A percentile compares a stretch with the other conserved stretches of the same genome.
Evolutionary conservation across 1,284 basidiomycete species (phyloP).

Genomic region (Trametes hirsuta): DNA sequence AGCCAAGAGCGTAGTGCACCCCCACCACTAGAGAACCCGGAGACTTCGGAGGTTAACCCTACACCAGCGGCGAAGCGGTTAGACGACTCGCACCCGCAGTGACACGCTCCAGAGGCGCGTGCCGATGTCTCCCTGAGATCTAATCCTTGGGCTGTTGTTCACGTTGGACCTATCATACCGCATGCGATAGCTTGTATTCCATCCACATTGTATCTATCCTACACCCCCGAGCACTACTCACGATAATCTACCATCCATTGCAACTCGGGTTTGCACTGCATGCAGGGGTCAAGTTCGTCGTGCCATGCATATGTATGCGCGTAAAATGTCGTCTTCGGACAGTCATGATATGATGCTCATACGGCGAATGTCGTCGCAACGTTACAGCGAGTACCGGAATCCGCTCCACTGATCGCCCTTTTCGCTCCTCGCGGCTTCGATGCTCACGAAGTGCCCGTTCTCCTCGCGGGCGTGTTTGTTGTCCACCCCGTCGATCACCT

Average conservation of each 20-base stretch:
- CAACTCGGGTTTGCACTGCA: too few relatives aligned
- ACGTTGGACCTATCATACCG: constrained; percentile 23
- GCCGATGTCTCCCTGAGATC: constrained; percentile 14
- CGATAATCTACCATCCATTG: constrained; percentile 11
- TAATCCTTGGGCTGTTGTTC: constrained; percentile 20
- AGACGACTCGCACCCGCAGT: constrained; percentile 28
- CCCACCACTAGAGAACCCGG: constrained; percentile 53
- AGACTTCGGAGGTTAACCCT: constrained; percentile 38
- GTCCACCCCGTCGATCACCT: constrained; percentile 59
- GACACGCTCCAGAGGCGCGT: constrained; percentile 5
- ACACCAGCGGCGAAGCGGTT: constrained; percentile 52
- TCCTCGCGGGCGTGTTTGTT: constrained; percentile 33
- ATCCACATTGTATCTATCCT: constrained; percentile 27
- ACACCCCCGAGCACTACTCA: constrained; percentile 29
- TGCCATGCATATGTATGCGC: too few relatives aligned
- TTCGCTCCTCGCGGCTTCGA: constrained; percentile 43
- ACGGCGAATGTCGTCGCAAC: background rate
- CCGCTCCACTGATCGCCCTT: constrained; percentile 54
- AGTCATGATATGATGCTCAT: background rate
- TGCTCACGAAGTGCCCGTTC: constrained; percentile 43
- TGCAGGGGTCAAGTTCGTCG: too few relatives aligned
- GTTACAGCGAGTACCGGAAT: constrained; percentile 44
- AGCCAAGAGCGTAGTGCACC: constrained; percentile 57
- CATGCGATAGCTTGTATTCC: constrained; percentile 24
- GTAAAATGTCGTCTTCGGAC: too few relatives aligned